Evolutionary conservation across 441 rosid species (phyloP), one percentile per base, ranked within the genome.

Genomic region (Croton setiger): DNA sequence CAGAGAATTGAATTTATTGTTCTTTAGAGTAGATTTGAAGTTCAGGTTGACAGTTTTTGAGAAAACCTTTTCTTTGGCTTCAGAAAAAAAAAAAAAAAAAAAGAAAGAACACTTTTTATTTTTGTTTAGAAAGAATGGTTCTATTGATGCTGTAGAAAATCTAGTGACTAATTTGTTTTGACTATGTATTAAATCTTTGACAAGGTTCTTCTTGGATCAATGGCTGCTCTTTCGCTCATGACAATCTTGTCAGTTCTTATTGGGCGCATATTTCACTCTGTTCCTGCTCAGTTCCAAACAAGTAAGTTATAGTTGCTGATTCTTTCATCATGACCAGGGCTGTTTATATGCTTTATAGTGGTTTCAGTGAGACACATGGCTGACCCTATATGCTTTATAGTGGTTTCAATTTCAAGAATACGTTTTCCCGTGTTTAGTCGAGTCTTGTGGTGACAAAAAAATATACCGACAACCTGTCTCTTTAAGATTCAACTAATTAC

Each of bases 171-270:
- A 62, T 68, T 56, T n/a, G 31, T 66, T 68, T 67, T 69, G 61
- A 44, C 62, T 52, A 31, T 47, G 35, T 63, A 27, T 80, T 70
- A 44, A 79, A 74, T 73, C 66, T 64, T 72, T 83, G 82, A 68
- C 78, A 83, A 94, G 99, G 99, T 92, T 73, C 98, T 95, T 67
- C 76, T 95, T 80, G 99, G 98, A 56, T 95, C 99, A 60, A 92
- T 95, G 96, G 98, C 81, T 70, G 98, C 99, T 73, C 89, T 95
- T 81, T 89, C 95, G 53, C 89, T 95, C 69, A 92, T 95, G 99
- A 90, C 98, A 65, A 75, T 95, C 76, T 80, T 93, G 69, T 93
- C 97, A 0, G 97, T 90, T 72, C 77, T 90, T 49, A 93, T 93
- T 48, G 98, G 98, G 70, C 85, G 90, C 75, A 72, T 92, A 72